Base-by-base conservation (phyloP, 2,329 filamentous ascomycete genomes). In the Alternaria consortialis region DNA sequence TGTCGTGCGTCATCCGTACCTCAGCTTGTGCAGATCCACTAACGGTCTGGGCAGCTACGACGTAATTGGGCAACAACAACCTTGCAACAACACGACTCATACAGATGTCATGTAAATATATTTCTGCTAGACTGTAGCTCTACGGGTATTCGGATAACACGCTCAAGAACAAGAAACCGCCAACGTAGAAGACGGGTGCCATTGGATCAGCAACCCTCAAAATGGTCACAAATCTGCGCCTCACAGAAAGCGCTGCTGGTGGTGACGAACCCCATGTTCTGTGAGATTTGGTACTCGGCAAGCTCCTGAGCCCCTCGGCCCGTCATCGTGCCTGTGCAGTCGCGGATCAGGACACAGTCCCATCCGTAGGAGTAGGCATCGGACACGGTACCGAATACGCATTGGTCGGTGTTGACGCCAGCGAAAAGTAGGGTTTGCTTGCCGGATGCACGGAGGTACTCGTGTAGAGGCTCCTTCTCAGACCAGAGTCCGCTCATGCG, bases 331-430 rank as follows among this genome's bases (percentile, higher is more conserved):
- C 78, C 79, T 2, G 78, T 79, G 63, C 79, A 81, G 65, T 81
- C 79, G 56, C 71, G 66, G 42, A 81, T 67, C 17, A 81, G 69
- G 43, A 81, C 71, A 72, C 78, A 80, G 57, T 81, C 79, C 77
- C 77, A 81, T 25, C 64, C 79, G 61, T 74, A 81, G 15, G 74
- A 78, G 67, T 81, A 81, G 1, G 79, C 77, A 53, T 81, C 79
- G 13, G 77, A 79, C 23, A 81, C 67, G 1, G 79, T 81, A 25
- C 79, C 80, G 29, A 81, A 76, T 11, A 81, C 70, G 51, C 79
- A 81, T 66, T 81, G 80, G 63, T 81, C 79, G 9, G 79, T 81
- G 62, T 81, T 81, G 52, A 81, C 78, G 23, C 79, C 79, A 17
- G 80, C 75, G 58, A 81, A 81, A 5, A 81, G 64, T 20, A 81